Base-by-base conservation (phyloP, 2,329 filamentous ascomycete species). In the Paraphoma sp. region DNA sequence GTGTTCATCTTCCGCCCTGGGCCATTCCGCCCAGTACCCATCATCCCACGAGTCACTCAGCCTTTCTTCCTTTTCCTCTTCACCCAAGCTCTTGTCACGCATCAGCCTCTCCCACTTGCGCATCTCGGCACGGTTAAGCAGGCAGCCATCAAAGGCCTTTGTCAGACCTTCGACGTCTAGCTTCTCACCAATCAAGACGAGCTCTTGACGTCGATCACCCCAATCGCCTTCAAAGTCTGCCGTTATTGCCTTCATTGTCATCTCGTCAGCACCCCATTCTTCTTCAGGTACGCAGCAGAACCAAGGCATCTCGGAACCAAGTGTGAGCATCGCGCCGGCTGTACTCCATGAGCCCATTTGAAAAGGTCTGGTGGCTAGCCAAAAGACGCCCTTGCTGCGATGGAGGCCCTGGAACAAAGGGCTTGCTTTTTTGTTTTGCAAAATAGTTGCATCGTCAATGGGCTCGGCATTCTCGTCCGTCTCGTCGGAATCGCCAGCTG, bases 121-220 rank as follows among this genome's bases (percentile, higher is more conserved):
- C 72, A 76, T 79, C 73, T 92, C 89, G 0, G 71, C 71, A 18
- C 88, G 84, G n/a, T 82, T 81, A 2, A 92, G 71, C 23, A 91
- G 70, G 64, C 88, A 91, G 1, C 71, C 74, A 64, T 92, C 86
- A 3, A 92, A 71, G 33, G 82, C 70, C 4, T 72, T 74, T 23
- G 81, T 83, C 14, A 92, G 76, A 0, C 77, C 80, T 5, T 71
- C 67, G 1, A 80, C 67, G 48, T 90, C 81, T 12, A 92, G 79
- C 5, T 81, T 81, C 72, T 91, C 87, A 0, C 89, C 89, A 54
- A 92, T 91, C 57, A 92, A 89, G 2, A 92, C 89, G 6, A 92
- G 71, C 71, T 92, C 89, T 69, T 92, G 89, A 2, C 89, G 80
- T 1, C 89, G 81, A 63, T 92, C 89, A 0, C 87, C 89, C 87